A percentile compares a stretch with the other conserved stretches of the same genome.
phyloP scores from a whole-genome alignment of 148 eudicot species.

The Rhododendron simsii region DNA sequence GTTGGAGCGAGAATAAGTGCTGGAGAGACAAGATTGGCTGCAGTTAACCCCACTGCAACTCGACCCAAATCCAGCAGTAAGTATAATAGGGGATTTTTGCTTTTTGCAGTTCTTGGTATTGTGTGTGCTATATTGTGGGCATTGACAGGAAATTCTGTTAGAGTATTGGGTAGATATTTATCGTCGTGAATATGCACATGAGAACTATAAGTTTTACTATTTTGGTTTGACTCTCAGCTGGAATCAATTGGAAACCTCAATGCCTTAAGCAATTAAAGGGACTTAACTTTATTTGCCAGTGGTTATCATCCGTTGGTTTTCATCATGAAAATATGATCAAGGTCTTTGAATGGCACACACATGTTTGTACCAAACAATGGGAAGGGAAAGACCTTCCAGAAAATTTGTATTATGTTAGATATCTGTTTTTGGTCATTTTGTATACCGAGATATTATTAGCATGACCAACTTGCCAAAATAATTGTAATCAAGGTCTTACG shows the following conservation, averaged over 20 bases:
- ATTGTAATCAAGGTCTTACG: background rate
- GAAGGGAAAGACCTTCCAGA: background rate
- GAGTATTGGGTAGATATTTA: slow-evolving; percentile 21
- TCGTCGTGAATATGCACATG: slow-evolving; percentile 26
- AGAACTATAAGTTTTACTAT: background rate
- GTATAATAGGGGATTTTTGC: slow-evolving; percentile 34
- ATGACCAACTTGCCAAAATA: background rate
- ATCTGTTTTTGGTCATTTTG: background rate
- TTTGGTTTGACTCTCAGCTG: background rate
- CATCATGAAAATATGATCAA: background rate
- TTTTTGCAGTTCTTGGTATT: slow-evolving; percentile 50
- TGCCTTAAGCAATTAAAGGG: background rate
- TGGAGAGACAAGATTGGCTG: slow-evolving; percentile 27
- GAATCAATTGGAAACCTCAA: slow-evolving; percentile 4
- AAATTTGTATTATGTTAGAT: background rate
- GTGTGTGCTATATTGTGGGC: slow-evolving; percentile 62
- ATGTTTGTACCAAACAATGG: background rate
- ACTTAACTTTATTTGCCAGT: background rate
- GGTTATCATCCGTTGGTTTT: background rate
- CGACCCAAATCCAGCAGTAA: slow-evolving; percentile 22
- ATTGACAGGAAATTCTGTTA: slow-evolving; percentile 33
- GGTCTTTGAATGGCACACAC: background rate
- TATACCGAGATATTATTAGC: background rate
- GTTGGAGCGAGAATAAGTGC: slow-evolving; percentile 37
- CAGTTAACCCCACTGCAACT: slow-evolving; percentile 28